Evolutionary conservation across 768 basidiomycete species (phyloP), one percentile per base, ranked within the genome.

Genomic region (Phanerochaete sordida): DNA sequence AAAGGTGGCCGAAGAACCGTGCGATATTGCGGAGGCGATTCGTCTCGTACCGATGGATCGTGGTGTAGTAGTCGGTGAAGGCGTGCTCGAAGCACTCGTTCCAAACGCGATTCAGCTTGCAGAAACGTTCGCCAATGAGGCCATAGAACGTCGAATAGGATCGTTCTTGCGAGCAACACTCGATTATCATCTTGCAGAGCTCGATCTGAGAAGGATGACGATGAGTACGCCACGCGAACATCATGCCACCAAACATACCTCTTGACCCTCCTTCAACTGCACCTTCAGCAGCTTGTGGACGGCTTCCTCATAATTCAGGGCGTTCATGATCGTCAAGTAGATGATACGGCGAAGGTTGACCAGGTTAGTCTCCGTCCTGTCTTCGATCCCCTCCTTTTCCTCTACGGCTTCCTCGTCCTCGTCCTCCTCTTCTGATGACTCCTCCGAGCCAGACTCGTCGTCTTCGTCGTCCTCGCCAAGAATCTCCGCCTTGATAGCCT

Each of bases 141-240:
- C 97, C 97, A 69, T 95, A 99, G 80, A 97, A 98, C n/a, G 83
- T 91, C 1, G 92, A 93, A 73, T 98, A 99, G 0, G 96, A 95
- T 15, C 97, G 90, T 73, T 98, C 97, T 78, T 99, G 97, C 1
- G 97, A 98, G 73, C 97, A 98, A 90, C 97, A 99, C 69, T 98
- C 96, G 73, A 99, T 91, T 63, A 99, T 84, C 97, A 99, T 99
- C 80, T 98, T 98, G 72, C 92, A 85, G 59, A 99, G 75, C 72
- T 98, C 96, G 66, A 93, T 90, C 93, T 97, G 68, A 2, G 35
- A n/a, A 35, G 12, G 48, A n/a, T 6, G 45, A 12, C 62, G 24
- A 16, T 58, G 3, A 49, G 26, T 51, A 31, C 31, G 26, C 37
- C 16, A 12, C 9, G 60, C 7, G 48, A 23, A 52, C 33, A 1